Conservation (phyloP, 148 eudicot species). For the Rhododendron simsii region DNA sequence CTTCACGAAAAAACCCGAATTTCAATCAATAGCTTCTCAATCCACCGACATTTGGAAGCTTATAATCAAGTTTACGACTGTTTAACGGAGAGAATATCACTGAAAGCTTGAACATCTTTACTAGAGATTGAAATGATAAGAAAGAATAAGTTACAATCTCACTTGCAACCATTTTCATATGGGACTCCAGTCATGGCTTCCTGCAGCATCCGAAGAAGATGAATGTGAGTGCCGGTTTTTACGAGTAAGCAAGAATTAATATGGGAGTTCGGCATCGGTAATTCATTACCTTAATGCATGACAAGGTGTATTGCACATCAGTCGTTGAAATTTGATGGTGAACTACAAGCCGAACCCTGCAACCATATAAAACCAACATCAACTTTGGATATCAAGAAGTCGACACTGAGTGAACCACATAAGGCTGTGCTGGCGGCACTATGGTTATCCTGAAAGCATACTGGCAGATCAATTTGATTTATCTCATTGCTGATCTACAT, state of each 20-base stretch:
- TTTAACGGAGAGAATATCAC: neutral
- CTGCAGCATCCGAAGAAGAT: slow-evolving; percentile 38
- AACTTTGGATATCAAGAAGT: neutral
- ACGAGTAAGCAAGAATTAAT: neutral
- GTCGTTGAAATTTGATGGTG: slow-evolving; percentile 76
- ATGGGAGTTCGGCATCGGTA: neutral
- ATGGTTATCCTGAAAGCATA: neutral
- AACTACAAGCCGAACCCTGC: slow-evolving; percentile 72
- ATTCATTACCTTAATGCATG: slow-evolving; percentile 66
- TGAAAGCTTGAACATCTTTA: neutral
- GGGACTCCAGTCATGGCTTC: slow-evolving; percentile 47
- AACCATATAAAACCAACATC: neutral
- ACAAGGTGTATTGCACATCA: slow-evolving; percentile 64
- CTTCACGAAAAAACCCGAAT: neutral
- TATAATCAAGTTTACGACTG: neutral
- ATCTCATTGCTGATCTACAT: neutral
- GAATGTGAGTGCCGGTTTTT: neutral
- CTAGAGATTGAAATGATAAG: neutral
- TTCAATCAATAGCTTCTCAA: neutral
- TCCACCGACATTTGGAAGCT: neutral
- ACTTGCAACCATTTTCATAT: slow-evolving; percentile 31
- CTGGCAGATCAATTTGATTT: neutral
- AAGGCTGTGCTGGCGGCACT: neutral
- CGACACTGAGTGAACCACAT: neutral
- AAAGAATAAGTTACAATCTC: neutral